phyloP scores from a whole-genome alignment of 169 alveolate genomes.

The Plasmodium coatneyi region DNA sequence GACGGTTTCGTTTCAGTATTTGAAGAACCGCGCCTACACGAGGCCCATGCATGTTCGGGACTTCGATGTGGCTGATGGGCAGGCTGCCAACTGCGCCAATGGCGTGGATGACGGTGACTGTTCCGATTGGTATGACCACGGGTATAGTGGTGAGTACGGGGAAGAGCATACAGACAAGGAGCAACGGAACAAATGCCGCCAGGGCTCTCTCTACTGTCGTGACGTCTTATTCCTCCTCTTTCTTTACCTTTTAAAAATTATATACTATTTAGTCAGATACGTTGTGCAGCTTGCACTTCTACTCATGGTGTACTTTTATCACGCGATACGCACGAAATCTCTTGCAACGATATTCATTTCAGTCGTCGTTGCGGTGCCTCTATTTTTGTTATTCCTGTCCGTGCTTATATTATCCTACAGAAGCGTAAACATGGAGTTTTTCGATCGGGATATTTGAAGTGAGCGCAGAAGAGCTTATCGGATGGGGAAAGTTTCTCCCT shows the following conservation, averaged over 20 bases:
- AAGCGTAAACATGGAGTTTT: slow-evolving; percentile 38
- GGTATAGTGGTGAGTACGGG: not conserved
- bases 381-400: slow-evolving; percentile 18
- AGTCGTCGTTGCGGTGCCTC: slow-evolving; percentile 7
- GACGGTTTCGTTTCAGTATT: not conserved
- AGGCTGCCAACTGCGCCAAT: not conserved
- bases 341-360: slow-evolving; percentile 10
- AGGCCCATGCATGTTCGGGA: slow-evolving; percentile 63
- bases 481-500: not conserved
- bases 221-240: slow-evolving; percentile 10
- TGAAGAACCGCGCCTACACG: slow-evolving; percentile 46
- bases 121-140: not conserved
- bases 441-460: slow-evolving; percentile 28
- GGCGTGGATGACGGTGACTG: not conserved
- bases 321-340: not conserved
- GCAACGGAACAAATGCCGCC: not conserved
- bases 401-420: slow-evolving; percentile 30
- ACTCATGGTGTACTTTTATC: not conserved
- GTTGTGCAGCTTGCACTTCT: not conserved
- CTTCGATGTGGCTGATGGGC: slow-evolving; percentile 5
- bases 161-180: not conserved
- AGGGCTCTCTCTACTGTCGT: not conserved
- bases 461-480: not conserved
- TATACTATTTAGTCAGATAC: slow-evolving; percentile 14
- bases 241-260: slow-evolving; percentile 23